Conservation (phyloP, 1,284 basidiomycete species). For the Trametes polyzona region DNA sequence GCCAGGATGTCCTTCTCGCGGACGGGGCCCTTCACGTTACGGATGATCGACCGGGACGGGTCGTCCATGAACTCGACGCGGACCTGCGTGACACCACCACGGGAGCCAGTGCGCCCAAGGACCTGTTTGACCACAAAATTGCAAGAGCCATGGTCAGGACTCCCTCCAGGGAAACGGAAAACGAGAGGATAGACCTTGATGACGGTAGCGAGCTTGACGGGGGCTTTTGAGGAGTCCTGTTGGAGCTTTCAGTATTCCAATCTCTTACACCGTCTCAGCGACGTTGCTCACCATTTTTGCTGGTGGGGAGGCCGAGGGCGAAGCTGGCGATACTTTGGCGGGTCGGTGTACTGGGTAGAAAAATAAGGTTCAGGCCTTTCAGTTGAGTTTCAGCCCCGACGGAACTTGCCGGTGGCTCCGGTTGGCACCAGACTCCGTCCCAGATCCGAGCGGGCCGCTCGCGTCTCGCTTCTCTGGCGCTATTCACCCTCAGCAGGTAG, state of each 20-base stretch:
- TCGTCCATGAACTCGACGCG: conserved; percentile 99
- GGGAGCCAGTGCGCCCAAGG: conserved; percentile 97
- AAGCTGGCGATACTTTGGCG: conserved; percentile 29
- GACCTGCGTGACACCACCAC: conserved; percentile 99
- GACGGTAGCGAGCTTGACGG: conserved; percentile 95
- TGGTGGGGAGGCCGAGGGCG: conserved; percentile 29
- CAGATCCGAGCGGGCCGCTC: neutral
- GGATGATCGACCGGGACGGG: conserved; percentile 93
- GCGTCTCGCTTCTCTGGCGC: no score
- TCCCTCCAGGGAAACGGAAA: neutral
- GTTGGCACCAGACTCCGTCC: conserved; percentile 9
- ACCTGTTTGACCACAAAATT: conserved; percentile 57
- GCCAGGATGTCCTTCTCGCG: conserved; percentile 97
- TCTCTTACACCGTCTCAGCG: neutral
- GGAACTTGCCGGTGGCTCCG: conserved; percentile 25
- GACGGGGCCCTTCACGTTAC: conserved; percentile 99
- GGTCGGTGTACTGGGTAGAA: conserved; percentile 33
- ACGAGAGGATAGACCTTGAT: conserved; percentile 70
- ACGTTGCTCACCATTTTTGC: conserved; percentile 31
- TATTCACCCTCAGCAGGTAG: no score
- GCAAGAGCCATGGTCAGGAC: conserved; percentile 10
- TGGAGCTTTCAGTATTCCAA: conserved; percentile 4
- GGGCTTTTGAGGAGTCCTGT: conserved; percentile 84
- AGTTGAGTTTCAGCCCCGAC: conserved; percentile 23
- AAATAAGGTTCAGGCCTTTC: conserved; percentile 34